Base-by-base conservation (phyloP, 78 protist species). In the Anaeramoeba ignava region DNA sequence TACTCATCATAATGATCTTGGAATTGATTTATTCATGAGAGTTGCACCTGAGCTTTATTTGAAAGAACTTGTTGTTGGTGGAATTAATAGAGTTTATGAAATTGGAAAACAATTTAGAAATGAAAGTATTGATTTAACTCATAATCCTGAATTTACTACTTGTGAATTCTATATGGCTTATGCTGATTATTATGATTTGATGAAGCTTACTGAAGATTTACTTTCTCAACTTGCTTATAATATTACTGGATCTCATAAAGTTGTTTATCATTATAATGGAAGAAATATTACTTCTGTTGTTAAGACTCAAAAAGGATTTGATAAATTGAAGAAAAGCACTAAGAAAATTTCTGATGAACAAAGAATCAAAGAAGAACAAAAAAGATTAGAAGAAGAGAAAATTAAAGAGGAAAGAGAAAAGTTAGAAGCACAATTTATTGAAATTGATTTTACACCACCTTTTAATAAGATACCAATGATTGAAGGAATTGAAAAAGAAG, bases 31-130 rank as follows among this genome's bases (percentile, higher is more conserved):
- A 87, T 97, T 91, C 89, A 89, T 98, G 97, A 93, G 99, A 79
- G 91, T 98, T 42, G 99, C 99, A 0, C 99, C 99, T 68, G 99
- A 98, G 93, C 95, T 98, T 82, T 97, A 92, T 93, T 95, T 98
- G 41, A 98, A 98, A 95, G 89, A 85, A 92, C 89, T 96, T 38
- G 95, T 98, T 73, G 95, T 98, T 37, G 99, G 99, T 3, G 99
- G 99, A 2, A 41, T 97, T 81, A 98, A 98, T 83, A 93, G 99
- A 33, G 99, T 98, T 31, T 98, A 96, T 80, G 99, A 98, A 91
- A 88, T 97, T 78, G 99, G 99, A 36, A 38, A 42, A 27, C 82
- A 36, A 3, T 41, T 42, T 3, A 79, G 78, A 79, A 83, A 17
- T 2, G n/a, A 42, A n/a, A 78, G 83, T 40, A 80, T 88, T 33